Base-by-base conservation (phyloP, 495 filamentous ascomycete species). In the Penicillium salamii region DNA sequence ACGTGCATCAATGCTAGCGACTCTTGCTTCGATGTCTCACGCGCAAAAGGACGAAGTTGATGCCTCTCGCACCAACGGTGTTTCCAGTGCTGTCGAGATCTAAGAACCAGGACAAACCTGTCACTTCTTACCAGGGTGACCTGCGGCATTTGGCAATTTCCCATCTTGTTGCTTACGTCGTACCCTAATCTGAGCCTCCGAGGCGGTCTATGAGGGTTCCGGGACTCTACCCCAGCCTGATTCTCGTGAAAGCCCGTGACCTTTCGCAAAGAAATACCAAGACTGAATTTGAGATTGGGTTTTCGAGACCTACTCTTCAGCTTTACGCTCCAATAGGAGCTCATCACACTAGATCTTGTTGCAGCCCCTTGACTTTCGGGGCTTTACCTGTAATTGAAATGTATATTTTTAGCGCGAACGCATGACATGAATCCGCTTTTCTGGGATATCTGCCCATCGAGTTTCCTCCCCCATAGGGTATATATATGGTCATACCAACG, bases 1-100 rank as follows among this genome's bases (percentile, higher is more conserved):
- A 3, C 78, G 86, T 31, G 85, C 90, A 13, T 69, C 82, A 43
- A 97, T 98, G 92, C 75, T 95, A 39, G 77, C 77, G 50, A 90
- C 86, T 55, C 69, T 96, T 19, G 65, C 86, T 26, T 67, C 70
- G 19, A 71, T 96, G 50, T 84, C 86, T 11, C 39, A 68, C 9
- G 58, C 57, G 7, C 46, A 64, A 8, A 31, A 55, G 32, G 24
- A 54, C 17, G 57, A 64, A 35, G 39, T 53, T 19, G 57, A 65
- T 20, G 23, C 50, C 17, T 46, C 58, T 13, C 33, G 20, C 23
- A 31, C 59, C 26, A 67, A 66, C 9, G 67, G 65, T 12, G 62
- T 58, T 9, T 71, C 72, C 0, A 67, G 66, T 35, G 68, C 68
- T 29, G 54, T 76, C 23, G 65, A 75, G 52, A 68, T 76, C 32